Evolutionary conservation across 345 rosid species (phyloP).

Genomic region (Hibiscus mutabilis): DNA sequence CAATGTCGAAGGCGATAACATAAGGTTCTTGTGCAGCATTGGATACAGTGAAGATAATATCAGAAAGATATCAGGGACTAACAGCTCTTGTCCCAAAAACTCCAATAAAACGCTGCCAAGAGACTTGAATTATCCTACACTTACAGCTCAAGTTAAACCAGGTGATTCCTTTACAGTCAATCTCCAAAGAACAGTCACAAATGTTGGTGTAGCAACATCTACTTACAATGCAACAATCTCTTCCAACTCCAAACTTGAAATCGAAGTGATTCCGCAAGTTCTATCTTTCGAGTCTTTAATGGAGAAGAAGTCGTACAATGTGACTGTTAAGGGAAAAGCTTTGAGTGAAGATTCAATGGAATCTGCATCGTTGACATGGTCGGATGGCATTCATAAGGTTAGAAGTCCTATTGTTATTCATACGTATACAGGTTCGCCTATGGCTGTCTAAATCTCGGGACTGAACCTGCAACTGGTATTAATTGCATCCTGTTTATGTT

Average conservation of each 20-base stretch:
- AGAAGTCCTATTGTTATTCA: constrained; percentile 22
- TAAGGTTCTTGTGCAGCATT: constrained; percentile 23
- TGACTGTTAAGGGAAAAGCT: constrained; percentile 6
- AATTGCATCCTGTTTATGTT: neutral
- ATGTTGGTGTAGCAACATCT: constrained; percentile 15
- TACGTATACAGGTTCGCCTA: neutral
- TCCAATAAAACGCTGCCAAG: neutral
- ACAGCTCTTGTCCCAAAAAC: neutral
- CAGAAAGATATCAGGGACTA: constrained; percentile 15
- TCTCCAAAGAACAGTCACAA: constrained; percentile 19
- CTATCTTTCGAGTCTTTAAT: constrained; percentile 13
- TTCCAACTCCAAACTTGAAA: neutral
- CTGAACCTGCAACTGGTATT: neutral
- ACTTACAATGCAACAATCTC: constrained; percentile 5
- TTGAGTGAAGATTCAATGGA: neutral
- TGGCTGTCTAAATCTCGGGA: neutral
- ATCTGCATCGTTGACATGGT: constrained; percentile 16
- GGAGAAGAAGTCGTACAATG: constrained; percentile 15
- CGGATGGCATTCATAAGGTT: constrained; percentile 14
- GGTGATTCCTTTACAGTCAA: neutral
- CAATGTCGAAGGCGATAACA: constrained; percentile 16
- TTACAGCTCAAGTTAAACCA: neutral
- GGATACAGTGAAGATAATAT: constrained; percentile 16
- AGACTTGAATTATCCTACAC: constrained; percentile 20
- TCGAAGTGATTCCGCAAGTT: constrained; percentile 10